Evolutionary conservation across 176 grass and related monocot species (phyloP).

Genomic region (Oryza officinalis): DNA sequence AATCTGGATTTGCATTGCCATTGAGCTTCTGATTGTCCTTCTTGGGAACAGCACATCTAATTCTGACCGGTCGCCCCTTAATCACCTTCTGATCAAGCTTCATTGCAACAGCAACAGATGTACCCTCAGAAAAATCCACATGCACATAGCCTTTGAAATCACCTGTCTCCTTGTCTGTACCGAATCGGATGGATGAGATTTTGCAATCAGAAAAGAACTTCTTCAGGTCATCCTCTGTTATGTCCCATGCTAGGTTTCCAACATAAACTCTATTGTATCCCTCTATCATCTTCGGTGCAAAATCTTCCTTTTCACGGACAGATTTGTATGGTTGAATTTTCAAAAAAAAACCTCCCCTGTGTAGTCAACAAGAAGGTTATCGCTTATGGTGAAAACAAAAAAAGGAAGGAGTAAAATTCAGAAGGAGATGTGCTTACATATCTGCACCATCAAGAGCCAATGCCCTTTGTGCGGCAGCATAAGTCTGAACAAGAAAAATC

Average conservation of each 20-base stretch:
- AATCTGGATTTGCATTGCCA: conserved; percentile 28
- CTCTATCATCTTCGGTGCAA: conserved; percentile 72
- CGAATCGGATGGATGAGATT: conserved; percentile 77
- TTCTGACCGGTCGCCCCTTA: conserved; percentile 67
- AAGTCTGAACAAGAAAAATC: conserved; percentile 64
- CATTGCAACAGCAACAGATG: conserved; percentile 60
- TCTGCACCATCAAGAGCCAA: conserved; percentile 92
- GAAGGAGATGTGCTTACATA: conserved; percentile 54
- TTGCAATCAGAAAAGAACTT: conserved; percentile 77
- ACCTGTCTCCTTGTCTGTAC: conserved; percentile 75
- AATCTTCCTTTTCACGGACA: conserved; percentile 63
- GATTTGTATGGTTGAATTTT: conserved; percentile 87
- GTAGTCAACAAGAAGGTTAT: conserved; percentile 32
- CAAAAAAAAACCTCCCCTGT: conserved; percentile 88
- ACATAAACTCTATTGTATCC: conserved; percentile 89
- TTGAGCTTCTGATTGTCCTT: conserved; percentile 44
- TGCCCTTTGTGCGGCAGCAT: conserved; percentile 65
- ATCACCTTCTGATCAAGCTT: conserved; percentile 84
- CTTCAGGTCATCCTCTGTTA: conserved; percentile 76
- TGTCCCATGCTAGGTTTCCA: conserved; percentile 86
- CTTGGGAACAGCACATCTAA: conserved; percentile 73
- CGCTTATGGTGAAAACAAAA: background rate
- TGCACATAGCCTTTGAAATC: conserved; percentile 89
- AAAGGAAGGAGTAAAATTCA: background rate
- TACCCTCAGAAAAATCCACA: conserved; percentile 67